Evolutionary conservation across 1,139 yeast genomes (phyloP).

Genomic region (Suhomyces guaymorum): DNA sequence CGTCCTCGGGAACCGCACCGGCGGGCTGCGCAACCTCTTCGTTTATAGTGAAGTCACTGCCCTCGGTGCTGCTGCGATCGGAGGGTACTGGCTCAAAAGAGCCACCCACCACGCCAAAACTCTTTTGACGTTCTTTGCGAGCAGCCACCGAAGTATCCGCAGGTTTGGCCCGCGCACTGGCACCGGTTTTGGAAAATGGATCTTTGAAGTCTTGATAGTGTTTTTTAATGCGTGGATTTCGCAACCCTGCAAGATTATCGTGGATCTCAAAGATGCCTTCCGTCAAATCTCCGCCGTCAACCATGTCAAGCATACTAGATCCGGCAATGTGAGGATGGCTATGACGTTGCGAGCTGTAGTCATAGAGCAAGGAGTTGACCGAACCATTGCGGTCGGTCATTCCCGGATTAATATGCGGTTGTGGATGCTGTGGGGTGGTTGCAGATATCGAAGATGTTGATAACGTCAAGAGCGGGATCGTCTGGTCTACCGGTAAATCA

Average conservation of each 20-base stretch:
- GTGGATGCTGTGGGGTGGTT: no score
- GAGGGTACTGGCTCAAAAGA: constrained; percentile 6
- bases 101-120: constrained; percentile 27
- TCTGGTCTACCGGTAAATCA: constrained; percentile 36
- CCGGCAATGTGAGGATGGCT: constrained; percentile 18
- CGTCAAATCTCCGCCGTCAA: constrained; percentile 29
- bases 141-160: background rate
- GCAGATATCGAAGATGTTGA: constrained; percentile 32
- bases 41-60: constrained; percentile 11
- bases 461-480: constrained; percentile 38
- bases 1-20: background rate
- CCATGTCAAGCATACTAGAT: constrained; percentile 28
- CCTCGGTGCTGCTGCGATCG: constrained; percentile 10
- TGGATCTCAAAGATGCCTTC: constrained; percentile 25
- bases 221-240: constrained; percentile 40
- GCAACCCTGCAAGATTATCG: constrained; percentile 28
- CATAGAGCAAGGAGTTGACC: constrained; percentile 29
- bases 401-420: no score
- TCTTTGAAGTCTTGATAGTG: constrained; percentile 30
- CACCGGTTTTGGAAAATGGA: constrained; percentile 12
- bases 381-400: constrained; percentile 14
- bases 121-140: constrained; percentile 23
- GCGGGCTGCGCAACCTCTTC: constrained; percentile 8
- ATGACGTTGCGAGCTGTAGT: constrained; percentile 22
- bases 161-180: background rate